Conservation (phyloP, 208 protist species). For the Trypanosoma avium region DNA sequence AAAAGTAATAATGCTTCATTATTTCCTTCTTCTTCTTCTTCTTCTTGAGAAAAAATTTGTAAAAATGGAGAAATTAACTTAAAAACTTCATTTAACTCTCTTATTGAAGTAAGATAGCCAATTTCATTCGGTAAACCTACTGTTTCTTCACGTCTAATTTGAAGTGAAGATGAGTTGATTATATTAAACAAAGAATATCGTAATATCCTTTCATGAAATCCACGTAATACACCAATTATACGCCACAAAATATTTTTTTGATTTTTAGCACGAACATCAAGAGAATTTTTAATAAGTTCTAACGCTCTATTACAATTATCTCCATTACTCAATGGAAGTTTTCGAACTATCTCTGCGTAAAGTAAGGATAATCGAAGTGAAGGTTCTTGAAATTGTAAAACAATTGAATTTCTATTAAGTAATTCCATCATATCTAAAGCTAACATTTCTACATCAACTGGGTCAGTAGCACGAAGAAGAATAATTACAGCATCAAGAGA, state of each 20-base stretch:
- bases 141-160: no score
- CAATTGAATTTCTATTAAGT: background rate
- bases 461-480: slow-evolving; percentile 8
- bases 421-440: slow-evolving; percentile 1
- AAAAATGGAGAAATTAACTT: background rate
- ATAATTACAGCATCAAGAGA: slow-evolving; percentile 19
- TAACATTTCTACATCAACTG: background rate
- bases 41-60: background rate
- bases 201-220: slow-evolving; percentile 13
- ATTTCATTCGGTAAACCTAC: no score
- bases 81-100: slow-evolving; percentile 8
- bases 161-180: background rate
- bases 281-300: background rate
- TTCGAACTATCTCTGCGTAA: slow-evolving; percentile 13
- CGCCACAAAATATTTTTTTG: slow-evolving; percentile 2
- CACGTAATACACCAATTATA: slow-evolving; percentile 20
- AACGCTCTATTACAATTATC: no score
- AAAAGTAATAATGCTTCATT: slow-evolving; percentile 2
- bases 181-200: background rate
- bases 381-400: background rate
- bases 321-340: background rate
- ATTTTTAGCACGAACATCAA: background rate
- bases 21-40: no score
- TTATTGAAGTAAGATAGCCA: background rate
- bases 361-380: slow-evolving; percentile 10